phyloP scores from a whole-genome alignment of 169 alveolate genomes.

The Amoebophrya sp. region DNA sequence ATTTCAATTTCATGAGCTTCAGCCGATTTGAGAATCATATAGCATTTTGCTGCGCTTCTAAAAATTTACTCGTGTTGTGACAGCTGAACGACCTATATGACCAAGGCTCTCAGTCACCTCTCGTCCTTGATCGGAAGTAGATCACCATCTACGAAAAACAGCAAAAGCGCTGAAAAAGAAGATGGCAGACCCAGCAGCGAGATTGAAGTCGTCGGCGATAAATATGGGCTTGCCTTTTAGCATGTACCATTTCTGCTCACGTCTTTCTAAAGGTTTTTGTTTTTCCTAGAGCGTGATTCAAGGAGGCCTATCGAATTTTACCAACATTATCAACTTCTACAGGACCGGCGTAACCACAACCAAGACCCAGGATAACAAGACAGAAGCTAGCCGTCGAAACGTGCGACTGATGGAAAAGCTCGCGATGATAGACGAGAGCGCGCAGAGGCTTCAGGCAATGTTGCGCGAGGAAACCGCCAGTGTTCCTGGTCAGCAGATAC shows the following conservation, averaged over 20 bases:
- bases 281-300: too few relatives aligned
- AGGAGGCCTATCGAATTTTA: too few relatives aligned
- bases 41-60: too few relatives aligned
- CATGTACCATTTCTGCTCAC: background rate
- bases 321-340: too few relatives aligned
- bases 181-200: background rate
- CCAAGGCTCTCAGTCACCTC: too few relatives aligned
- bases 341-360: background rate
- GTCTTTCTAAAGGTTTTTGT: background rate
- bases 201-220: background rate
- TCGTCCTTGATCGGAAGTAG: too few relatives aligned
- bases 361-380: background rate
- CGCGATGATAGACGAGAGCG: background rate
- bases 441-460: background rate
- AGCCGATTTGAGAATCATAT: too few relatives aligned
- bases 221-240: background rate
- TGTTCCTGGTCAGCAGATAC: background rate
- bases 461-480: background rate
- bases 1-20: too few relatives aligned
- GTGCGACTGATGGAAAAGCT: slow-evolving; percentile 2
- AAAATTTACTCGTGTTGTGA: too few relatives aligned
- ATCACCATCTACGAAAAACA: background rate
- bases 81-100: too few relatives aligned
- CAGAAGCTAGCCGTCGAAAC: background rate
- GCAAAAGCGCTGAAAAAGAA: background rate